These are phyloP conservation scores for Diophrys appendiculata DNA, from an alignment of 73 alveolate species.

Conservation along the genomic window DNA sequence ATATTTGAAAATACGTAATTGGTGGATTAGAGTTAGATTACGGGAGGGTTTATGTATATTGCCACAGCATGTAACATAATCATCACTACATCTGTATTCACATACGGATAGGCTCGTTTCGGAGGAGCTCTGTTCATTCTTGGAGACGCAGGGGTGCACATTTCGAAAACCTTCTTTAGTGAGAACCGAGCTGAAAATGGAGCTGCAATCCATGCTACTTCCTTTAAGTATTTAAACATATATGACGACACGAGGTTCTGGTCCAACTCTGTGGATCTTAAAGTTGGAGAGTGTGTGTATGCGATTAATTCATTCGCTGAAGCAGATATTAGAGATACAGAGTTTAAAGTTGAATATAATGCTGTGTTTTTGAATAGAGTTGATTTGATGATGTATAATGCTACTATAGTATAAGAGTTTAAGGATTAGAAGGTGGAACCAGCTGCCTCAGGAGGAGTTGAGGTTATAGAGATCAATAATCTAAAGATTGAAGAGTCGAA, in stretches of 20 bases:
- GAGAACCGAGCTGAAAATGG: conserved; percentile 19
- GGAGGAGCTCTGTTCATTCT: conserved; percentile 37
- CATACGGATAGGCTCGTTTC: conserved; percentile 6
- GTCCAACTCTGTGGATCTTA: background rate
- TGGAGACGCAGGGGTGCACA: conserved; percentile 22
- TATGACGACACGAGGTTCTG: too few species aligned
- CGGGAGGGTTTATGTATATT: conserved; percentile 37
- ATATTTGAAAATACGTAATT: conserved; percentile 13
- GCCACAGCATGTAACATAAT: conserved; percentile 13
- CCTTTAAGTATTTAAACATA: background rate
- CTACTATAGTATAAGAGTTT: background rate
- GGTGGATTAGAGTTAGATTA: background rate
- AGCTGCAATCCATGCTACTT: conserved; percentile 39
- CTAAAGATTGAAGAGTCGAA: background rate
- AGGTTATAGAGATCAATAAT: conserved; percentile 7
- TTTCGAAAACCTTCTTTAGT: background rate
- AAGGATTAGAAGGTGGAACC: background rate
- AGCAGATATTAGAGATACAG: background rate
- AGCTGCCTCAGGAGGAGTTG: conserved; percentile 24
- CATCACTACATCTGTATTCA: conserved; percentile 8
- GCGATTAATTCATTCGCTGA: conserved; percentile 24
- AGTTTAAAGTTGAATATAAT: conserved; percentile 7
- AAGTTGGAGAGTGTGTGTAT: conserved; percentile 37
- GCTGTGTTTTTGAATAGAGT: conserved; percentile 20
- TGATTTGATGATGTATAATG: background rate